These are phyloP conservation scores for Ilex paraguariensis DNA, from an alignment of 305 asterid genomes.

Conservation along the genomic window DNA sequence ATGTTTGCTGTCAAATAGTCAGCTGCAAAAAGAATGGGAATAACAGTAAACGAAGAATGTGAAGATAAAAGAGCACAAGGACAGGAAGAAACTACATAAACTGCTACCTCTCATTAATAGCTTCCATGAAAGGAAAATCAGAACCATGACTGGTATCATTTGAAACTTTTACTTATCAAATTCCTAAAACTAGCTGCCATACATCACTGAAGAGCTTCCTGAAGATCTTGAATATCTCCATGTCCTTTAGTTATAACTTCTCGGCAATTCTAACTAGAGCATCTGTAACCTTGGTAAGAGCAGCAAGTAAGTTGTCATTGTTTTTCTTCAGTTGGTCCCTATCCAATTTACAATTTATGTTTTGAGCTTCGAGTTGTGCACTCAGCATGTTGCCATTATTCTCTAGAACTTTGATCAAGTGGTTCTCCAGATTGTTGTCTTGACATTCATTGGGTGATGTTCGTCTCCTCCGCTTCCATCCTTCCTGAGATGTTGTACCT, in stretches of 20 bases:
- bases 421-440: conserved; percentile 33
- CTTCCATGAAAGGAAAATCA: too few relatives aligned
- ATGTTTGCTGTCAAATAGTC: too few relatives aligned
- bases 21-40: too few relatives aligned
- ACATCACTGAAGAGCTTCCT: too few relatives aligned
- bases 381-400: conserved; percentile 50
- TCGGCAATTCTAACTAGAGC: conserved; percentile 71
- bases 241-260: conserved; percentile 28
- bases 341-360: conserved; percentile 45
- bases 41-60: too few relatives aligned
- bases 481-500: conserved; percentile 38
- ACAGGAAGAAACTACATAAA: too few relatives aligned
- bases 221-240: too few relatives aligned
- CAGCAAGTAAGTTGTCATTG: conserved; percentile 46
- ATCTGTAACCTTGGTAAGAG: conserved; percentile 59
- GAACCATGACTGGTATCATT: too few relatives aligned
- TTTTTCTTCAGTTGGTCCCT: conserved; percentile 63
- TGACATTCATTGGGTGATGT: conserved; percentile 26
- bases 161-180: too few relatives aligned
- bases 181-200: too few relatives aligned
- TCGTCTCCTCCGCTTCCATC: conserved; percentile 62
- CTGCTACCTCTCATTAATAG: too few relatives aligned
- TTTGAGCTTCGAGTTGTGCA: conserved; percentile 63
- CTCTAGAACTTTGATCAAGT: conserved; percentile 45
- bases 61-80: too few relatives aligned